Percentiles rank a stretch among this genome's conserved stretches.
These are phyloP conservation scores for Vitellaria paradoxa DNA, from an alignment of 179 eudicot genomes.

Conservation along the genomic window DNA sequence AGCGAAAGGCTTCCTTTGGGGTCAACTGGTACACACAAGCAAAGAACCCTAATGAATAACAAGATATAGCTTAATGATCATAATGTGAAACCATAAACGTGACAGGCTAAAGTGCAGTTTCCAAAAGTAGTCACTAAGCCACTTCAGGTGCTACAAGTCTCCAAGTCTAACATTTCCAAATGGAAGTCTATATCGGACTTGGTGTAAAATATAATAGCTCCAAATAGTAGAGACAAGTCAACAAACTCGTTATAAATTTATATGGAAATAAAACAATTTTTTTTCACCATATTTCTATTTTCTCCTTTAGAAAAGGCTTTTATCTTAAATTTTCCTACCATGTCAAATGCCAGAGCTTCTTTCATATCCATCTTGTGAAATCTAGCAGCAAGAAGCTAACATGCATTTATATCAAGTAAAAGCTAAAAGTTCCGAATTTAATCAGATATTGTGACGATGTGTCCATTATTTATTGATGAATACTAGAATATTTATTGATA, in stretches of 20 bases:
- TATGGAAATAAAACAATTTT: background rate
- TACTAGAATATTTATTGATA: no score
- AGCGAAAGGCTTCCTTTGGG: constrained; percentile 83
- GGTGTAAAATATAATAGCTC: background rate
- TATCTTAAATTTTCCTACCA: background rate
- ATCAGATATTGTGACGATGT: background rate
- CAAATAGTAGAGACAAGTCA: background rate
- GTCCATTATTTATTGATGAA: background rate
- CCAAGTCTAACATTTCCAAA: background rate
- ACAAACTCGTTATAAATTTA: background rate
- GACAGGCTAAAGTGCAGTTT: background rate
- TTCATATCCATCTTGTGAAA: background rate
- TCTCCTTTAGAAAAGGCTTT: background rate
- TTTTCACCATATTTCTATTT: background rate
- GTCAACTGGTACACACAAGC: constrained; percentile 62
- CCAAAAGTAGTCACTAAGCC: background rate
- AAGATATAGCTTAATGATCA: background rate
- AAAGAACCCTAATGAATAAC: constrained; percentile 4
- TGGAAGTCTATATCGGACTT: background rate
- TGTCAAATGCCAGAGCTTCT: background rate
- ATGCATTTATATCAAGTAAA: background rate
- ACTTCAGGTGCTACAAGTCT: background rate
- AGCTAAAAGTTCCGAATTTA: background rate
- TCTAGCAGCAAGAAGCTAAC: constrained; percentile 1
- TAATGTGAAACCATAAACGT: background rate